Evolutionary conservation across 179 eudicot species (phyloP).

Genomic region (Vitellaria paradoxa): DNA sequence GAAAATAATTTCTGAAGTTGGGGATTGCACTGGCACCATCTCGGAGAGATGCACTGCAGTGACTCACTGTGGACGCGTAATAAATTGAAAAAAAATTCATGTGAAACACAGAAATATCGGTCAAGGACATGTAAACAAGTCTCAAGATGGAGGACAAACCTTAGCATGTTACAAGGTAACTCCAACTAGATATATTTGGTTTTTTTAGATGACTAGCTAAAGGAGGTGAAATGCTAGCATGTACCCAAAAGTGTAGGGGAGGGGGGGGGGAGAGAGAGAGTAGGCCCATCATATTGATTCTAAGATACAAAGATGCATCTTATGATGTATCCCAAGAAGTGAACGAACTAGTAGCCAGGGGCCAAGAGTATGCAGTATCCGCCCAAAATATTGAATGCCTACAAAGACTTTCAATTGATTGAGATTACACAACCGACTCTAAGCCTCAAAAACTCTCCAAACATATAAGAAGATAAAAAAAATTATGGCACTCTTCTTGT

Average conservation of each 20-base stretch:
- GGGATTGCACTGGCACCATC: not conserved
- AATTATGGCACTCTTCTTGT: not conserved
- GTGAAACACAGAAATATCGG: not conserved
- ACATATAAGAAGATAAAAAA: not conserved
- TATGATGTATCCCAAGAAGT: not conserved
- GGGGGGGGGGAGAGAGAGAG: not conserved
- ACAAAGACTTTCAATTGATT: not conserved
- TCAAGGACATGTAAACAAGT: constrained; percentile 1
- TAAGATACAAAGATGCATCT: not conserved
- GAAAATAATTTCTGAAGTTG: not conserved
- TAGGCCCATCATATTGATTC: not conserved
- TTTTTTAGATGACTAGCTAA: constrained; percentile 1
- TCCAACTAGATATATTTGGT: not conserved
- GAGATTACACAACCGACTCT: constrained; percentile 7
- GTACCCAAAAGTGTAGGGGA: not conserved
- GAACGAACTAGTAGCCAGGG: not conserved
- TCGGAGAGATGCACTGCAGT: not conserved
- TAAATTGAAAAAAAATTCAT: not conserved
- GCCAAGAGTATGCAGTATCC: not conserved
- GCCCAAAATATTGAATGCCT: not conserved
- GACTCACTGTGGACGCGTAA: not conserved
- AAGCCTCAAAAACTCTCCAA: not conserved
- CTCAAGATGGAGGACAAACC: not conserved
- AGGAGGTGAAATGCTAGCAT: not conserved
- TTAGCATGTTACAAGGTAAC: not conserved